Conservation (phyloP, 192 early-diverging fungal genomes). For the Linderina pennispora region DNA sequence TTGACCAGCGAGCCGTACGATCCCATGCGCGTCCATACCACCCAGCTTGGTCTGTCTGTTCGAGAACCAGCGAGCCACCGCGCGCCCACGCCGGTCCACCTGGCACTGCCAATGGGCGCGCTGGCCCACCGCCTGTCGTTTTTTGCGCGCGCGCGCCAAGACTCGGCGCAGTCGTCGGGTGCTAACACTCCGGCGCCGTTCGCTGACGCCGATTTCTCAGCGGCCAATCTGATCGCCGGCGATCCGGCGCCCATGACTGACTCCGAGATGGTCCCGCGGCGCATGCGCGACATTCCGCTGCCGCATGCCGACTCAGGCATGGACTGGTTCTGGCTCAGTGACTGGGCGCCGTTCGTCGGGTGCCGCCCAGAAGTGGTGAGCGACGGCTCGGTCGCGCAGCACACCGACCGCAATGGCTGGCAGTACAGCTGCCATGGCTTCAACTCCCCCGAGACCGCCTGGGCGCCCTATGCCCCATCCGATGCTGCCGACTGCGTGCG, state of each 20-base stretch:
- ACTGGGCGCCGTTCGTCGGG: conserved; percentile 54
- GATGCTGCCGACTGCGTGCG: conserved; percentile 54
- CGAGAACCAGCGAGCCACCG: too few species aligned
- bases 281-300: conserved; percentile 4
- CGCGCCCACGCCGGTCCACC: neutral
- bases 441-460: conserved; percentile 37
- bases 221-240: neutral
- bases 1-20: neutral
- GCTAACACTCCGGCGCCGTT: neutral
- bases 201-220: neutral
- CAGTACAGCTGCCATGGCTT: conserved; percentile 56
- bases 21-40: conserved; percentile 3
- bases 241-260: conserved; percentile 3
- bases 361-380: neutral
- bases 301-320: neutral
- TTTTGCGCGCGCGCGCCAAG: neutral
- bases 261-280: neutral
- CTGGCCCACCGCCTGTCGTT: neutral
- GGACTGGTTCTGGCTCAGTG: conserved; percentile 76
- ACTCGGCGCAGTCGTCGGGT: neutral
- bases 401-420: conserved; percentile 65
- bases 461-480: conserved; percentile 21
- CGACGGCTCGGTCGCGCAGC: conserved; percentile 51
- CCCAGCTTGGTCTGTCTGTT: neutral
- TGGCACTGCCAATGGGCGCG: neutral